Percentiles rank a stretch among this genome's conserved stretches.
phyloP scores from a whole-genome alignment of 345 rosid genomes.

The Eucalyptus grandis region DNA sequence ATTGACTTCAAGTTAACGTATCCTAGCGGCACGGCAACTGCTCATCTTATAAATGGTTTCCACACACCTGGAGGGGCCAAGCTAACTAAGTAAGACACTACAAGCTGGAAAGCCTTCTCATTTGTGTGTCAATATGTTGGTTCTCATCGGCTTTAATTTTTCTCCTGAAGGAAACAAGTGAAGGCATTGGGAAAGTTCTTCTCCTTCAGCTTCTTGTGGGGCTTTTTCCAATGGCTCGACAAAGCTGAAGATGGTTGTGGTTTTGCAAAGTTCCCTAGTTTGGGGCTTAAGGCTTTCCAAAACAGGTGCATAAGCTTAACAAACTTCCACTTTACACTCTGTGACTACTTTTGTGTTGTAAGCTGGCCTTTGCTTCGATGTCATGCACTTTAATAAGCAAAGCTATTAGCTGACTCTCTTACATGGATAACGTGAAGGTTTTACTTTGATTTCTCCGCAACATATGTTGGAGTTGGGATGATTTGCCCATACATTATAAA shows the following conservation, averaged over 20 bases:
- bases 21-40: slow-evolving; percentile 13
- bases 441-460: slow-evolving; percentile 8
- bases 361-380: neutral
- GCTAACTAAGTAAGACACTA: neutral
- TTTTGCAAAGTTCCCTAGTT: neutral
- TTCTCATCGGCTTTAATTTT: neutral
- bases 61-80: slow-evolving; percentile 11
- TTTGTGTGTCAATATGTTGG: neutral
- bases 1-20: slow-evolving; percentile 8
- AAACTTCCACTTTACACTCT: neutral
- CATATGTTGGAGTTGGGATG: slow-evolving; percentile 4
- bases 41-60: slow-evolving; percentile 9
- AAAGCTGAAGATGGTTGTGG: slow-evolving; percentile 8
- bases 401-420: neutral
- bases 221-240: slow-evolving; percentile 11
- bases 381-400: neutral
- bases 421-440: neutral
- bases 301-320: neutral
- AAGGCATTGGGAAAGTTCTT: slow-evolving; percentile 7
- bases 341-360: neutral
- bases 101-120: neutral
- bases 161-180: slow-evolving; percentile 3
- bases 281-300: slow-evolving; percentile 2
- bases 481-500: slow-evolving; percentile 8
- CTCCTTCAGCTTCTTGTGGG: slow-evolving; percentile 10